Evolutionary conservation across 148 eudicot genomes (phyloP).

Genomic region (Chenopodium suecicum): DNA sequence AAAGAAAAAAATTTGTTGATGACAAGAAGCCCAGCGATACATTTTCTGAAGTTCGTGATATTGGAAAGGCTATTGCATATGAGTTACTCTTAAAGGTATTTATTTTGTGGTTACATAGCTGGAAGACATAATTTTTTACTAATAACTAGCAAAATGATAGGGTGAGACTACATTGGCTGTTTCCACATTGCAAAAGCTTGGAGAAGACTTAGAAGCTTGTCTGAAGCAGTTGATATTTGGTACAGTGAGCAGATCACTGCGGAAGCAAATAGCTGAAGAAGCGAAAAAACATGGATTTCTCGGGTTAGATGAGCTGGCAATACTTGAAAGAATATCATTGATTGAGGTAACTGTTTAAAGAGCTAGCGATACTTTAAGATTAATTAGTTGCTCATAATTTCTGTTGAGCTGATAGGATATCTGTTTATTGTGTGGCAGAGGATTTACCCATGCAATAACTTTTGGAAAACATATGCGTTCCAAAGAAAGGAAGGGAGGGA

Average conservation of each 20-base stretch:
- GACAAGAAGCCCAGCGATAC: slow-evolving; percentile 65
- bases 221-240: slow-evolving; percentile 86
- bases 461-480: slow-evolving; percentile 58
- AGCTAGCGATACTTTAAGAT: slow-evolving; percentile 49
- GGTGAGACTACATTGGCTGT: slow-evolving; percentile 86
- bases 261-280: slow-evolving; percentile 67
- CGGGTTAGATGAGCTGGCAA: slow-evolving; percentile 66
- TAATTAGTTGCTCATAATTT: slow-evolving; percentile 16
- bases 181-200: slow-evolving; percentile 86
- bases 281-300: slow-evolving; percentile 70
- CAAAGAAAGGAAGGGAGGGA: slow-evolving; percentile 39
- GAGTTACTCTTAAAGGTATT: slow-evolving; percentile 81
- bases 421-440: slow-evolving; percentile 48
- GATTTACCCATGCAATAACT: slow-evolving; percentile 82
- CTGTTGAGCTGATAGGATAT: slow-evolving; percentile 32
- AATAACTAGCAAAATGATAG: slow-evolving; percentile 43
- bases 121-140: slow-evolving; percentile 17
- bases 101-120: slow-evolving; percentile 23
- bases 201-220: slow-evolving; percentile 83
- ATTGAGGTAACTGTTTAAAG: slow-evolving; percentile 79
- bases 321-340: slow-evolving; percentile 67
- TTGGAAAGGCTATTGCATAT: slow-evolving; percentile 88
- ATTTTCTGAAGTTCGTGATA: slow-evolving; percentile 83
- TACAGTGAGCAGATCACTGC: slow-evolving; percentile 75
- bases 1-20: slow-evolving; percentile 38